Base-by-base conservation (phyloP, 345 rosid genomes). In the Brassica incana region DNA sequence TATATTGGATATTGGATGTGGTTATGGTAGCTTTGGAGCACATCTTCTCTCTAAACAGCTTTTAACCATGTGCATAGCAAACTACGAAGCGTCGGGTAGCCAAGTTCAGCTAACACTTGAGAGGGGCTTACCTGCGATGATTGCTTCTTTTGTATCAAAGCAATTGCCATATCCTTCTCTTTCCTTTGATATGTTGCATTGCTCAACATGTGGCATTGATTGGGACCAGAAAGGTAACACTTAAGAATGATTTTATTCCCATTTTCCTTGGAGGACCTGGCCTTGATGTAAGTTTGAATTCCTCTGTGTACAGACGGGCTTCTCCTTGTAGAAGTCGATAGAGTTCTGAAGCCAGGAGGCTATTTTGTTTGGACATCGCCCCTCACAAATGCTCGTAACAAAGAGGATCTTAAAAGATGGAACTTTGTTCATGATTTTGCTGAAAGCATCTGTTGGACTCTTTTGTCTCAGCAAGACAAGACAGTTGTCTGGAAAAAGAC, bases 351-450 rank as follows among this genome's bases (percentile, higher is more conserved):
- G 85, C 98, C 99, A 0, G 97, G 99, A 78, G 99, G 99, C 62
- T 96, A 92, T 78, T 93, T 96, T 87, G 99, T 93, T 48, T 96
- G 99, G 99, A 96, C 97, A 79, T 92, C 98, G 10, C 97, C 98
- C 10, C 89, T 92, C 65, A 90, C 92, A 67, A 90, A 88, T 77
- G 87, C 97, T 78, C 92, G 91, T 52, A 88, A 86, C 80, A 95
- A 91, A 72, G 90, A 85, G 29, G 88, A 83, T 72, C 81, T 82
- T 78, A 89, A 88, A 79, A 85, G 89, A 82, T 93, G 97, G 98
- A 89, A 85, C 76, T 85, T 85, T 77, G 78, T 96, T 78, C 88
- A 69, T 69, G 92, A 84, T 80, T 90, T 90, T 84, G 88, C 90
- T n/a, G 92, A 85, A 81, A 90, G 77, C 83, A 86, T 96, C 60